A percentile compares a stretch with the other conserved stretches of the same genome.
These are phyloP conservation scores for Imleria badia DNA, from an alignment of 768 basidiomycete species.

Conservation along the genomic window DNA sequence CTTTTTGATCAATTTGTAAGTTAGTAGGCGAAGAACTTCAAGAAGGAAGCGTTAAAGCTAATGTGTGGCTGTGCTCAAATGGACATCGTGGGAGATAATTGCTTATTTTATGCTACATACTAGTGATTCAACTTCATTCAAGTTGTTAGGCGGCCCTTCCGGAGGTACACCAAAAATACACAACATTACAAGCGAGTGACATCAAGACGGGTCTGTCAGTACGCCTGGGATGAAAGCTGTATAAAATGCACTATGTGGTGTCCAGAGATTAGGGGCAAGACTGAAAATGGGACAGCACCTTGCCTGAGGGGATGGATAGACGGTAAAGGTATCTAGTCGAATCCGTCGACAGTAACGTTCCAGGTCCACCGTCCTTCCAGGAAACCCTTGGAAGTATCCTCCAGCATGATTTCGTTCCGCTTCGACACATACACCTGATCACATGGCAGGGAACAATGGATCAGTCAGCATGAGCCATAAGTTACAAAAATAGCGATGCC, in stretches of 20 bases:
- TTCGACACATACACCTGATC: constrained; percentile 90
- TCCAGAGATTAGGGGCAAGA: constrained; percentile 2
- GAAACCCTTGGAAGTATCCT: constrained; percentile 92
- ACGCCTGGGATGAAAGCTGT: not conserved
- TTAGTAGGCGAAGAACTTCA: too few species aligned
- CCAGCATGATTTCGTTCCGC: constrained; percentile 90
- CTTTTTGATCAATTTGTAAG: too few species aligned
- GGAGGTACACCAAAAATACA: constrained; percentile 1
- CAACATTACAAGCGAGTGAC: constrained; percentile 12
- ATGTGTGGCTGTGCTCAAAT: too few species aligned
- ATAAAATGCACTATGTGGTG: not conserved
- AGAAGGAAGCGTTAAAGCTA: too few species aligned
- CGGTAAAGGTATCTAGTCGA: constrained; percentile 42
- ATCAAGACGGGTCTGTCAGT: constrained; percentile 8
- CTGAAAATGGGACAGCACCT: not conserved
- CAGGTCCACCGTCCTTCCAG: constrained; percentile 82
- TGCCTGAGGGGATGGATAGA: not conserved
- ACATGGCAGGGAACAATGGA: not conserved
- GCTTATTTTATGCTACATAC: too few species aligned
- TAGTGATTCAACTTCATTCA: too few species aligned
- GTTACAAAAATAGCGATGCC: constrained; percentile 22
- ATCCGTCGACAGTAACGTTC: constrained; percentile 72
- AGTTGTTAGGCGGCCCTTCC: too few species aligned
- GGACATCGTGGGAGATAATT: too few species aligned
- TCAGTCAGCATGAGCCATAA: not conserved